A percentile compares a stretch with the other conserved stretches of the same genome.
Evolutionary conservation across 1,284 basidiomycete species (phyloP).

Genomic region (Trichosporon coremiiforme): DNA sequence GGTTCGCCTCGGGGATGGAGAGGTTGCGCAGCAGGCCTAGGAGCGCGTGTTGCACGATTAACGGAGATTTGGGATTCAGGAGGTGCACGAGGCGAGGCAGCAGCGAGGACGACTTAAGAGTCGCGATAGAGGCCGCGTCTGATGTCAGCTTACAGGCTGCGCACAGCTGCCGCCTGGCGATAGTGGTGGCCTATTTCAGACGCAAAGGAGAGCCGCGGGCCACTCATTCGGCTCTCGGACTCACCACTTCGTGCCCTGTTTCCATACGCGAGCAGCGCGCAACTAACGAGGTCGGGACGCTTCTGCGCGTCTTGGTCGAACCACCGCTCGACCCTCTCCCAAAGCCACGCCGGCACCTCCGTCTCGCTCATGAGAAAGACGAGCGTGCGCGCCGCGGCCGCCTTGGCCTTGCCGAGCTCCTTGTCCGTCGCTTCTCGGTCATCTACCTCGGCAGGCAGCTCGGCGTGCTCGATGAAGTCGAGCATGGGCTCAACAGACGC

Average conservation of each 20-base stretch:
- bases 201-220: no score
- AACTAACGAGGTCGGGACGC: constrained; percentile 57
- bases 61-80: constrained; percentile 61
- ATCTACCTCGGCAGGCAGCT: constrained; percentile 19
- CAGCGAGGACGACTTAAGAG: constrained; percentile 15
- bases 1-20: constrained; percentile 69
- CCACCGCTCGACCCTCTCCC: constrained; percentile 75
- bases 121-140: constrained; percentile 22
- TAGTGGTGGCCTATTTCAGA: no score
- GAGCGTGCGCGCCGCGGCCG: constrained; percentile 75
- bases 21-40: constrained; percentile 82
- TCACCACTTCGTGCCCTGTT: constrained; percentile 66
- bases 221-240: no score
- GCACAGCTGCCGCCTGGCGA: no score
- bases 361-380: constrained; percentile 77
- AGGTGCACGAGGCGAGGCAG: constrained; percentile 58
- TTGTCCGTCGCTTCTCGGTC: constrained; percentile 19
- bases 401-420: constrained; percentile 75
- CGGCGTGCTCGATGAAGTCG: constrained; percentile 35
- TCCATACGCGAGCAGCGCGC: constrained; percentile 57
- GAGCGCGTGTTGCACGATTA: constrained; percentile 81
- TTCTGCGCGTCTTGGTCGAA: constrained; percentile 56
- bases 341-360: constrained; percentile 71
- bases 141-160: constrained; percentile 21
- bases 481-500: constrained; percentile 21